Percentiles rank a stretch among this genome's conserved stretches.
Evolutionary conservation across 2,329 filamentous ascomycete species (phyloP).

Genomic region (Cladosporium sp.): DNA sequence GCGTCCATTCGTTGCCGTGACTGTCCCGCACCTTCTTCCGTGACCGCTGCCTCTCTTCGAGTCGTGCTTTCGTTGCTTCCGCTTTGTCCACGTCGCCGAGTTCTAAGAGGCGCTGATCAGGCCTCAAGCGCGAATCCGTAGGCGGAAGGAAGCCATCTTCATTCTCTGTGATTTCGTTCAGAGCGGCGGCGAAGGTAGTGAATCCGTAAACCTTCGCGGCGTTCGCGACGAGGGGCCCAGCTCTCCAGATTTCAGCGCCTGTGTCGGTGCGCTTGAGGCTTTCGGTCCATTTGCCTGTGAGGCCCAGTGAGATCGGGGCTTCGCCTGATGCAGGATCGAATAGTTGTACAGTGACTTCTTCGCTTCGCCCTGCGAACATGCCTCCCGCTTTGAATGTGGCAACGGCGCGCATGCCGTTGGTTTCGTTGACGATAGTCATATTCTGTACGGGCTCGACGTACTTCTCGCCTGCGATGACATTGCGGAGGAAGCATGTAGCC

Average conservation of each 20-base stretch:
- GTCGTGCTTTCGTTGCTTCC: conserved; percentile 75
- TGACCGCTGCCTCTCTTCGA: conserved; percentile 83
- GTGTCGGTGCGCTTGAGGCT: conserved; percentile 65
- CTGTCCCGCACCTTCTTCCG: conserved; percentile 75
- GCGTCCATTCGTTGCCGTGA: conserved; percentile 68
- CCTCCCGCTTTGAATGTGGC: conserved; percentile 91
- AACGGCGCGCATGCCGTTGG: conserved; percentile 77
- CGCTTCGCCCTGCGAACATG: conserved; percentile 93
- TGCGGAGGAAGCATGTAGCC: conserved; percentile 87
- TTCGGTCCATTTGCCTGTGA: conserved; percentile 83
- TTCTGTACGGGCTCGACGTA: conserved; percentile 93
- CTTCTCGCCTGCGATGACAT: conserved; percentile 97
- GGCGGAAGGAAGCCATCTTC: conserved; percentile 73
- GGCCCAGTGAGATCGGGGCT: conserved; percentile 62
- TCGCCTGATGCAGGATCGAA: conserved; percentile 58
- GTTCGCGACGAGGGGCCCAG: conserved; percentile 74
- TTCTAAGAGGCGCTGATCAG: conserved; percentile 85
- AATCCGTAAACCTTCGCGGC: conserved; percentile 81
- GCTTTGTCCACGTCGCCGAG: conserved; percentile 78
- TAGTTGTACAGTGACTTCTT: conserved; percentile 80
- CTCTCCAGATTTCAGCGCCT: conserved; percentile 74
- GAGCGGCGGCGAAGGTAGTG: conserved; percentile 77
- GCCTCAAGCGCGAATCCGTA: conserved; percentile 80
- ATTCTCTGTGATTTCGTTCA: conserved; percentile 84
- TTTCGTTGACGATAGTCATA: conserved; percentile 84